Evolutionary conservation across 148 eudicot genomes (phyloP), one percentile per base, ranked within the genome.

Genomic region (Diospyros lotus): DNA sequence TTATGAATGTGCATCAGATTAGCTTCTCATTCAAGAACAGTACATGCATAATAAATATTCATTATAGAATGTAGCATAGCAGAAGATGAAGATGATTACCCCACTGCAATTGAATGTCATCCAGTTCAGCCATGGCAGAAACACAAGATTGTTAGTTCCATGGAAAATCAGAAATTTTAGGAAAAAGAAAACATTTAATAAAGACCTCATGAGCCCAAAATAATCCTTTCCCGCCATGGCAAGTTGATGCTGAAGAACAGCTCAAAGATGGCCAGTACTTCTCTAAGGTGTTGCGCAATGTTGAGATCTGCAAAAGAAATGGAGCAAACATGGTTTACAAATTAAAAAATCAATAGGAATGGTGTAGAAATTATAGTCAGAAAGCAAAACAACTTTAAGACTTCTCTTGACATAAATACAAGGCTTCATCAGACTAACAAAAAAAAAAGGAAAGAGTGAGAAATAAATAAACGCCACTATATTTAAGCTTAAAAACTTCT

Each of bases 191-290:
- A 39, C 71, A 73, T 17, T 61, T 40, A 62, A 45, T 18, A 82
- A 77, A 69, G 60, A 94, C 98, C 98, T 95, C 98, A 81, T 92
- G 97, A 56, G 87, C 98, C 91, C 96, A 95, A 85, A 95, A 90
- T 68, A 84, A 50, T 75, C 97, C 98, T 80, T 83, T 95, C 74
- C 74, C 82, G 15, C 91, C 92, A 76, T 87, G 80, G 81, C 98
- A 95, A 66, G 90, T 82, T 74, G 90, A 83, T 43, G 96, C 66
- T 44, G 85, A 82, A 52, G 89, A 77, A 80, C 98, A 95, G 80
- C 90, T 95, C 56, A 89, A 82, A 76, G 98, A 82, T 55, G 98
- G 97, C 98, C 98, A 95, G 72, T 95, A 90, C 72, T 83, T 88
- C 28, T 90, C 82, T 40, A 95, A 66, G 55, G 64, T 89, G 64